These are phyloP conservation scores for Powellomyces hirtus DNA, from an alignment of 192 early-diverging fungal genomes.

Conservation along the genomic window DNA sequence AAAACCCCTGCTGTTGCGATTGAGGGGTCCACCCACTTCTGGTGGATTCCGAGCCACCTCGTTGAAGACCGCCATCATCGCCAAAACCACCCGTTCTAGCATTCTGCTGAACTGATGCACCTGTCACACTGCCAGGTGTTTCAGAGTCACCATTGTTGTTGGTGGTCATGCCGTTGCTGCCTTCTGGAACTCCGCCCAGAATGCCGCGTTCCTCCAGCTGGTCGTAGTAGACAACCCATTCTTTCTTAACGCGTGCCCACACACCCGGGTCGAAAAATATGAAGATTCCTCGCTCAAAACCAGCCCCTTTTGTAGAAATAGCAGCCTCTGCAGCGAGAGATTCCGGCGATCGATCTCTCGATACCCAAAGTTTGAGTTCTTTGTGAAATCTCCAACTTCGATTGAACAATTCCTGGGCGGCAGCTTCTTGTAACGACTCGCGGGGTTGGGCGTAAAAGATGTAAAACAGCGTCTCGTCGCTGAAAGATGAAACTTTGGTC, in stretches of 20 bases:
- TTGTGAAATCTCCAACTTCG: conserved; percentile 98
- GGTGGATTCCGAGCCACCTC: background rate
- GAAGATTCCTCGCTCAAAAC: conserved; percentile 81
- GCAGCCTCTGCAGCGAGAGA: conserved; percentile 6
- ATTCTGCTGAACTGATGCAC: no score
- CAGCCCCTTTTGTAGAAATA: conserved; percentile 21
- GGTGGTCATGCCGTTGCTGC: background rate
- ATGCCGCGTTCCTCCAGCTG: conserved; percentile 77
- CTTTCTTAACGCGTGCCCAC: conserved; percentile 90
- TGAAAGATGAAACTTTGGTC: conserved; percentile 68
- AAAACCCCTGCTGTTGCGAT: background rate
- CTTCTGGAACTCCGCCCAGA: background rate
- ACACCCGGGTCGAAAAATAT: conserved; percentile 89
- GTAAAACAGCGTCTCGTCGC: conserved; percentile 96
- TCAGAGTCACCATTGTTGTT: background rate
- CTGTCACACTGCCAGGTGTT: background rate
- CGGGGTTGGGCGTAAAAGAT: conserved; percentile 97
- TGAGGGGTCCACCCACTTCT: background rate
- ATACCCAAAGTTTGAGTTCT: conserved; percentile 88
- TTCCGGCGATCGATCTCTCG: conserved; percentile 61
- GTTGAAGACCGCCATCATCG: background rate
- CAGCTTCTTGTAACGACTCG: conserved; percentile 86
- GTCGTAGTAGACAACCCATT: conserved; percentile 84
- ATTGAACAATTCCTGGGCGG: conserved; percentile 90
- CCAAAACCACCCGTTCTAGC: background rate